Evolutionary conservation across 805 yeast genomes (phyloP), one percentile per base, ranked within the genome.

Genomic region (Barnettozyma siamensis): DNA sequence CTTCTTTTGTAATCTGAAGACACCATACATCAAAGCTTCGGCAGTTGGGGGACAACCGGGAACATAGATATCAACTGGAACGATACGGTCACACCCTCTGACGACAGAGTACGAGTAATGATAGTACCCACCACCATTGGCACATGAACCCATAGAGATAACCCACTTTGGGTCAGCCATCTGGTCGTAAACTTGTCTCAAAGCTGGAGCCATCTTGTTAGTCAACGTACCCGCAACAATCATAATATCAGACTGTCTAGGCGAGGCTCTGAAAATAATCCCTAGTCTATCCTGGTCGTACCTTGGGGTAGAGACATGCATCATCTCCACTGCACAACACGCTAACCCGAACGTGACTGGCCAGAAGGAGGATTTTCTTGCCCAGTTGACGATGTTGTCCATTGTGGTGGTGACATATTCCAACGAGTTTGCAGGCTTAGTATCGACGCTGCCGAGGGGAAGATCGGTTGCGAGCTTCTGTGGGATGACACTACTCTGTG

Each of bases 101-200:
- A 87, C 94, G 20, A 87, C 95, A 32, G 88, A 76, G 67, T 86
- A 86, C 10, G 93, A 83, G 66, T 86, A 86, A 64, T 86, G 95
- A 68, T 86, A 86, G 67, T 86, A 86, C 27, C 95, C 95, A 46
- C 95, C 95, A 48, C 95, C 95, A 61, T 86, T 86, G 48, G 95
- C 95, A 68, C 95, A 86, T 7, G 91, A 82, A 37, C 95, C 95
- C 95, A 86, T 86, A 43, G 93, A 83, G 54, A 86, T 86, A 39
- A 87, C 95, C 95, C 95, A 86, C 67, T 89, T 79, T 35, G 95
- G 95, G 54, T 83, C 93, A 28, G 95, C 88, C 95, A 87, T 87
- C 67, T 86, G 95, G 64, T 86, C 95, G 64, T 87, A 86, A 27
- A 86, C 95, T 69, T 85, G 93, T 70, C 95, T 81, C 63, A 86